phyloP scores from a whole-genome alignment of 306 rosid species.

The Heteromeles arbutifolia region DNA sequence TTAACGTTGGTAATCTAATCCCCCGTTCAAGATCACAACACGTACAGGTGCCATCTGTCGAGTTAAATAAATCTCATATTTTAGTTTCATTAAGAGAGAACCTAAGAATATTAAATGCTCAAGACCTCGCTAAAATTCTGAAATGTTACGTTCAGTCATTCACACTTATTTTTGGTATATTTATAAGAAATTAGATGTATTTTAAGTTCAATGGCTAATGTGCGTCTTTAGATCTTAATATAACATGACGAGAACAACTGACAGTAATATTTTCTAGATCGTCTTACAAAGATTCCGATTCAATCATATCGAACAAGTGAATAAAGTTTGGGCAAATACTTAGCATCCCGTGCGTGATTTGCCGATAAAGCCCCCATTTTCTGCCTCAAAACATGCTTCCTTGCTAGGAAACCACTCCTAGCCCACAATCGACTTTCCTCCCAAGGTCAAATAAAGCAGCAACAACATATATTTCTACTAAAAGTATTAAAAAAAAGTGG shows the following conservation, averaged over 20 bases:
- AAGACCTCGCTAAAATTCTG: background rate
- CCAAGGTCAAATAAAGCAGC: conserved; percentile 29
- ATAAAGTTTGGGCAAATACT: background rate
- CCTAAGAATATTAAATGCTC: background rate
- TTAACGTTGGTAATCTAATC: background rate
- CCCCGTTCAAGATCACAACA: too few relatives aligned
- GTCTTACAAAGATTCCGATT: background rate
- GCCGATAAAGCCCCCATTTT: conserved; percentile 13
- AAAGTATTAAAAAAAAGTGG: background rate
- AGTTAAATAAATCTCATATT: too few relatives aligned
- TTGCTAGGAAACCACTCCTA: conserved; percentile 21
- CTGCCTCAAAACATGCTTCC: conserved; percentile 36
- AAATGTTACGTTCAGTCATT: background rate
- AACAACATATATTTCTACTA: background rate
- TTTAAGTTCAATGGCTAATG: too few relatives aligned
- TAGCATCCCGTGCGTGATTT: background rate
- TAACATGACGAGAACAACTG: background rate
- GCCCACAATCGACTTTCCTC: conserved; percentile 21
- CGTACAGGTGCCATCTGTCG: too few relatives aligned
- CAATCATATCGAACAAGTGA: background rate
- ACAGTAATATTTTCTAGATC: too few relatives aligned
- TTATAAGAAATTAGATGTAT: too few relatives aligned
- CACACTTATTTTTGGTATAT: too few relatives aligned
- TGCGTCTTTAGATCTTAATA: too few relatives aligned
- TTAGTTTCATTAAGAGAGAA: too few relatives aligned